A percentile compares a stretch with the other conserved stretches of the same genome.
phyloP scores from a whole-genome alignment of 2,329 filamentous ascomycete species.

The Aspergillus unguis region DNA sequence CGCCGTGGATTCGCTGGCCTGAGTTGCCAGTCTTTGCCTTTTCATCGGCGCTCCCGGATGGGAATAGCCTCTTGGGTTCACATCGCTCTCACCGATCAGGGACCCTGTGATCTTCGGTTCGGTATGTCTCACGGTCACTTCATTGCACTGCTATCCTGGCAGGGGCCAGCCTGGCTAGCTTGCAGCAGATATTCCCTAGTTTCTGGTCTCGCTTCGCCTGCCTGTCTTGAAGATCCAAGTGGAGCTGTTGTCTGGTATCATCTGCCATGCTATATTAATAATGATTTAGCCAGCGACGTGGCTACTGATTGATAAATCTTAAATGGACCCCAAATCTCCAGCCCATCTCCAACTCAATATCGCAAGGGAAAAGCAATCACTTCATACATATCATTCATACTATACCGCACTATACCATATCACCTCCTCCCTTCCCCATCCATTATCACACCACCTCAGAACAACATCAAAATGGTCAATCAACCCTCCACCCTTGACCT shows the following conservation, averaged over 20 bases:
- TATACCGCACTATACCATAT: not conserved
- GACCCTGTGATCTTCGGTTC: slow-evolving; percentile 7
- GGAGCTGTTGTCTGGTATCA: not conserved
- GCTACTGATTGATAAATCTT: slow-evolving; percentile 9
- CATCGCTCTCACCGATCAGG: slow-evolving; percentile 17
- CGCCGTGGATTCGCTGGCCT: slow-evolving; percentile 3
- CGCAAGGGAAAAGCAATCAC: not conserved
- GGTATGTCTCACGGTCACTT: slow-evolving; percentile 10
- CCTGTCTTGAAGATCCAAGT: not conserved
- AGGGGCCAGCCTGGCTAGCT: slow-evolving; percentile 18
- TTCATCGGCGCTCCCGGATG: slow-evolving; percentile 13
- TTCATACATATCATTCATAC: not conserved
- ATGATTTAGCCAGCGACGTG: slow-evolving; percentile 3
- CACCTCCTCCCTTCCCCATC: not conserved
- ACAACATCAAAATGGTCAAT: slow-evolving; percentile 20
- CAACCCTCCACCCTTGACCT: slow-evolving; percentile 20
- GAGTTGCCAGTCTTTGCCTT: not conserved
- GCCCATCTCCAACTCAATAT: not conserved
- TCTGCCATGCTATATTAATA: not conserved
- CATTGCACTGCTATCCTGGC: slow-evolving; percentile 11
- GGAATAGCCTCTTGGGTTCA: slow-evolving; percentile 3
- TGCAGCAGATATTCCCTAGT: slow-evolving; percentile 1
- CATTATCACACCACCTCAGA: not conserved
- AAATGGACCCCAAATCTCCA: slow-evolving; percentile 4
- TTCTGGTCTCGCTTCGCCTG: slow-evolving; percentile 7